A percentile compares a stretch with the other conserved stretches of the same genome.
phyloP scores from a whole-genome alignment of 1,284 basidiomycete species.

The Earliella scabrosa region DNA sequence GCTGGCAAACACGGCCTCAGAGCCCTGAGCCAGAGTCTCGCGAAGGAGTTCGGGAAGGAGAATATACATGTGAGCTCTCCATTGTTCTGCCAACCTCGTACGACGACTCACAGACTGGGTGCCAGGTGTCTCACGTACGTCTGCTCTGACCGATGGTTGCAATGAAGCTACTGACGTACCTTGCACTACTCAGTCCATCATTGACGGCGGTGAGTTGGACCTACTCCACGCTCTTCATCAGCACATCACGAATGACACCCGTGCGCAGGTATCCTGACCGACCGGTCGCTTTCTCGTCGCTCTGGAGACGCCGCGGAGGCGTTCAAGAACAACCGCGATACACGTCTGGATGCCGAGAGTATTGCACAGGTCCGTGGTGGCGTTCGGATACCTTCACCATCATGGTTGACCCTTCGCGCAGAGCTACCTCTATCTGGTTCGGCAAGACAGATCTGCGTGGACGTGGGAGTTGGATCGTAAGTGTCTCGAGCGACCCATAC shows the following conservation, averaged over 20 bases:
- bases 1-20: conserved; percentile 69
- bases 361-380: conserved; percentile 59
- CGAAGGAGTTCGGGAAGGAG: conserved; percentile 78
- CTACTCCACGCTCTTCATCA: too few species aligned
- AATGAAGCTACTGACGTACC: not conserved
- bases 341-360: conserved; percentile 58
- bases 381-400: not conserved
- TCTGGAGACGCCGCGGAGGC: conserved; percentile 34
- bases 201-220: conserved; percentile 39
- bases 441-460: conserved; percentile 51
- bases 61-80: conserved; percentile 66
- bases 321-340: conserved; percentile 50
- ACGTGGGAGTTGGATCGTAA: conserved; percentile 52
- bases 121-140: conserved; percentile 58
- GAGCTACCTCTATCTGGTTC: conserved; percentile 43
- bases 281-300: conserved; percentile 33
- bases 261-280: conserved; percentile 50
- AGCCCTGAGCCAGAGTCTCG: conserved; percentile 73
- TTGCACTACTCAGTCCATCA: conserved; percentile 32
- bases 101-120: not conserved
- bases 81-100: too few species aligned
- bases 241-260: too few species aligned
- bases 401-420: conserved; percentile 18
- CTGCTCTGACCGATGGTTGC: not conserved
- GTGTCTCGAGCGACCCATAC: conserved; percentile 11